Evolutionary conservation across 1,284 basidiomycete genomes (phyloP).

Genomic region (Anthracocystis setariae): DNA sequence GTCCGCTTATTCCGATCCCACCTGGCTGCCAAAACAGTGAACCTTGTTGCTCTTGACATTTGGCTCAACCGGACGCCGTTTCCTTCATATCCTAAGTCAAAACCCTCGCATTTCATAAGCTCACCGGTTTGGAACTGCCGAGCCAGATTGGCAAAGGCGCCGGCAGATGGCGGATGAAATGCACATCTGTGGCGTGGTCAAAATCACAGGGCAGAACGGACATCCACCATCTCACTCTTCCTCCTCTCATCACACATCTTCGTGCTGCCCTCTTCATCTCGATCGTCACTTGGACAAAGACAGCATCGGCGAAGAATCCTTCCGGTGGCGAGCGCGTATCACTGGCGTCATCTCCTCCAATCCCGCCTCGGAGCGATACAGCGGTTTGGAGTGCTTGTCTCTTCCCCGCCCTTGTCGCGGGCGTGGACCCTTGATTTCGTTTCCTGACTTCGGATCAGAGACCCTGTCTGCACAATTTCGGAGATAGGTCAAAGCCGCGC

Average conservation of each 20-base stretch:
- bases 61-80: conserved; percentile 1
- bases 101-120: neutral
- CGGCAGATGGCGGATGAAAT: neutral
- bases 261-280: neutral
- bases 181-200: neutral
- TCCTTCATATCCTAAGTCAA: neutral
- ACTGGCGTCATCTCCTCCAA: no score
- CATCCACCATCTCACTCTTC: neutral
- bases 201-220: neutral
- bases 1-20: no score
- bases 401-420: no score
- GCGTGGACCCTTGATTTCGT: conserved; percentile 1
- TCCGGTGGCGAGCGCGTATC: no score
- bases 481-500: conserved; percentile 19
- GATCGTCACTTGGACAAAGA: neutral
- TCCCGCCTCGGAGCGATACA: no score
- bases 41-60: neutral
- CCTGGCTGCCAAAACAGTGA: no score
- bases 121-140: conserved; percentile 1
- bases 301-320: neutral
- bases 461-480: conserved; percentile 17
- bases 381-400: no score
- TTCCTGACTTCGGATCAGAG: conserved; percentile 13
- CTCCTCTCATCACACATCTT: neutral
- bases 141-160: neutral